These are phyloP conservation scores for Psidium guajava DNA, from an alignment of 345 rosid genomes.

Conservation along the genomic window DNA sequence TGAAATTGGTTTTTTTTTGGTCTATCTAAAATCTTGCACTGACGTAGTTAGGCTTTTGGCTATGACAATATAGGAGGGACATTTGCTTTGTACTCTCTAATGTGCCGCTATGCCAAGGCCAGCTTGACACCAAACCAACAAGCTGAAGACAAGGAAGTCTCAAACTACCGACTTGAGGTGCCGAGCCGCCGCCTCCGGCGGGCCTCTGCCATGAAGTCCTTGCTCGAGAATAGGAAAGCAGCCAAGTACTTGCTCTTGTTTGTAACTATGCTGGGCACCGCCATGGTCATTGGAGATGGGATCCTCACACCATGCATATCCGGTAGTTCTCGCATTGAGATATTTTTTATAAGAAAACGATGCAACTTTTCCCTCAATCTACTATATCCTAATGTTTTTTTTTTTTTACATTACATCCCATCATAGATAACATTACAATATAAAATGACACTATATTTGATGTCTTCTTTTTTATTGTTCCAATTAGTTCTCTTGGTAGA, in stretches of 20 bases:
- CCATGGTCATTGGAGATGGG: conserved; percentile 37
- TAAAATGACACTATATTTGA: background rate
- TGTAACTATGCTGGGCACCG: conserved; percentile 13
- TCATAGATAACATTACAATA: background rate
- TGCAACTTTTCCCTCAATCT: too few relatives aligned
- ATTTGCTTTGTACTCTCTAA: conserved; percentile 19
- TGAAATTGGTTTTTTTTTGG: background rate
- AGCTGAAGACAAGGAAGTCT: conserved; percentile 12
- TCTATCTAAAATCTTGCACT: background rate
- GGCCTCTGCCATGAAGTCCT: conserved; percentile 8
- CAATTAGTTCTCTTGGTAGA: background rate
- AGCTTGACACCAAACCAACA: conserved; percentile 21
- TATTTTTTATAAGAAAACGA: too few relatives aligned
- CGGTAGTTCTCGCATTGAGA: background rate
- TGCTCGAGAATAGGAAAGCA: conserved; percentile 6
- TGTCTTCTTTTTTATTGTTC: background rate
- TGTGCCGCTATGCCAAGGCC: conserved; percentile 19
- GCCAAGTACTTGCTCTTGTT: conserved; percentile 15
- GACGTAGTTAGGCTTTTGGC: background rate
- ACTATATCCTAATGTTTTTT: background rate
- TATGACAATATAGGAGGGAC: conserved; percentile 18
- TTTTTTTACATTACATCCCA: background rate
- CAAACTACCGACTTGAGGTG: conserved; percentile 3
- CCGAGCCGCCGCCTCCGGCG: conserved; percentile 4
- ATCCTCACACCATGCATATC: conserved; percentile 25